Percentiles rank a stretch among this genome's conserved stretches.
Evolutionary conservation across 2,329 filamentous ascomycete genomes (phyloP).

Genomic region (Tolypocladium ophioglossoides): DNA sequence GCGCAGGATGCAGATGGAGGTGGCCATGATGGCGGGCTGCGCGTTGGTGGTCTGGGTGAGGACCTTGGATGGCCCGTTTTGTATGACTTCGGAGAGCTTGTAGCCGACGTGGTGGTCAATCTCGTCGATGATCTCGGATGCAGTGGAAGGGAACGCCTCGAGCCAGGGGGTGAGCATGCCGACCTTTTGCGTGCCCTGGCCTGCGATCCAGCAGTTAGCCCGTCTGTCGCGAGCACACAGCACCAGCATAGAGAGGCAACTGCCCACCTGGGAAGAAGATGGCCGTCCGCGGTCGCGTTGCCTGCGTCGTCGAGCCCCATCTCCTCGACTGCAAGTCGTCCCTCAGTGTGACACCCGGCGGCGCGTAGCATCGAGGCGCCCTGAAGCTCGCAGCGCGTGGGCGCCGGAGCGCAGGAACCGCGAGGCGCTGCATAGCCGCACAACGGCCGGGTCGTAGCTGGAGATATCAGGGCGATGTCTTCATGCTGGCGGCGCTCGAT

Average conservation of each 20-base stretch:
- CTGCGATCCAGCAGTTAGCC: conserved; percentile 30
- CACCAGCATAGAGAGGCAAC: neutral
- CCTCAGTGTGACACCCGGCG: neutral
- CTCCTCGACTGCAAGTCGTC: neutral
- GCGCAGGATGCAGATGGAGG: conserved; percentile 78
- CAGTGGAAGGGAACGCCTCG: conserved; percentile 71
- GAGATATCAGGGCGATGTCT: conserved; percentile 1
- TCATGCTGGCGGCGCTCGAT: conserved; percentile 4
- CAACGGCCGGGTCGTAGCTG: conserved; percentile 8
- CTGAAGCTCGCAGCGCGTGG: conserved; percentile 9
- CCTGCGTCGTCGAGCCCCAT: conserved; percentile 18
- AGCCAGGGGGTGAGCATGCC: conserved; percentile 84
- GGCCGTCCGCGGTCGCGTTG: conserved; percentile 37
- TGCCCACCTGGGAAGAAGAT: conserved; percentile 48
- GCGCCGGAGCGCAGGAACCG: conserved; percentile 17
- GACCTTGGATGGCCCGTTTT: conserved; percentile 63
- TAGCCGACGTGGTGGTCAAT: conserved; percentile 70
- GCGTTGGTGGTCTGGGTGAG: conserved; percentile 79
- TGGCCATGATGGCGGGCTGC: conserved; percentile 94
- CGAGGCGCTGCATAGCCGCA: conserved; percentile 21
- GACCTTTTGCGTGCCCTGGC: conserved; percentile 81
- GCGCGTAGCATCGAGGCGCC: neutral
- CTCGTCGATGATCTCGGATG: conserved; percentile 68
- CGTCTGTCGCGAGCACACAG: neutral
- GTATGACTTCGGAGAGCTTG: conserved; percentile 68